Percentiles rank a stretch among this genome's conserved stretches.
Evolutionary conservation across 352 stramenopile genomes (phyloP).

Genomic region (Globisporangium paroecandrum): DNA sequence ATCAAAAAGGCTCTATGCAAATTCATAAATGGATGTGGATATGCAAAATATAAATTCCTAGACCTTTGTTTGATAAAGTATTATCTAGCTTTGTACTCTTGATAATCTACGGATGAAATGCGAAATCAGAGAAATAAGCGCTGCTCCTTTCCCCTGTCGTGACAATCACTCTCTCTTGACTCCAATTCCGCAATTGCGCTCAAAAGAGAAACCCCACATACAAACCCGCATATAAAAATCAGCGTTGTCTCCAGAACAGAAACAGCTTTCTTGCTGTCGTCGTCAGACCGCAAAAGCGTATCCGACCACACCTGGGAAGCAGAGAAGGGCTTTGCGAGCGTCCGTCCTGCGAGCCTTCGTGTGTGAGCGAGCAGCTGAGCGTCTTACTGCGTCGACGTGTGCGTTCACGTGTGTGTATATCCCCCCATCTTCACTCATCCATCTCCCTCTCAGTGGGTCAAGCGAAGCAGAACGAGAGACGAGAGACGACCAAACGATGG

Average conservation of each 20-base stretch:
- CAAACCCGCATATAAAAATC: neutral
- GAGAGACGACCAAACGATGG: conserved; percentile 6
- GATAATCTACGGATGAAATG: neutral
- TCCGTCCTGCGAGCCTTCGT: neutral
- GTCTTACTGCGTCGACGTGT: neutral
- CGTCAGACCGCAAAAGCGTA: neutral
- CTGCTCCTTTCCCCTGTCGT: neutral
- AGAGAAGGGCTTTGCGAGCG: neutral
- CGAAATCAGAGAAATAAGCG: neutral
- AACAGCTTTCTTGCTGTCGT: neutral
- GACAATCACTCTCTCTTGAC: neutral
- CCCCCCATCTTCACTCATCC: neutral
- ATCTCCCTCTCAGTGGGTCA: neutral
- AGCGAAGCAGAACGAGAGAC: neutral
- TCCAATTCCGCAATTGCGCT: neutral
- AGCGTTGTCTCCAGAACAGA: neutral
- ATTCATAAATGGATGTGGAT: neutral
- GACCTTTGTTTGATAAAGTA: neutral
- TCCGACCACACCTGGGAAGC: neutral
- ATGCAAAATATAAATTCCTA: too few relatives aligned
- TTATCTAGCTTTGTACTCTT: neutral
- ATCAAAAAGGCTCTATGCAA: neutral
- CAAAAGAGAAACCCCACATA: neutral
- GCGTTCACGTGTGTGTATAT: neutral
- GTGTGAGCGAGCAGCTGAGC: neutral